Evolutionary conservation across 768 basidiomycete species (phyloP).

Genomic region (Suillus weaverae): DNA sequence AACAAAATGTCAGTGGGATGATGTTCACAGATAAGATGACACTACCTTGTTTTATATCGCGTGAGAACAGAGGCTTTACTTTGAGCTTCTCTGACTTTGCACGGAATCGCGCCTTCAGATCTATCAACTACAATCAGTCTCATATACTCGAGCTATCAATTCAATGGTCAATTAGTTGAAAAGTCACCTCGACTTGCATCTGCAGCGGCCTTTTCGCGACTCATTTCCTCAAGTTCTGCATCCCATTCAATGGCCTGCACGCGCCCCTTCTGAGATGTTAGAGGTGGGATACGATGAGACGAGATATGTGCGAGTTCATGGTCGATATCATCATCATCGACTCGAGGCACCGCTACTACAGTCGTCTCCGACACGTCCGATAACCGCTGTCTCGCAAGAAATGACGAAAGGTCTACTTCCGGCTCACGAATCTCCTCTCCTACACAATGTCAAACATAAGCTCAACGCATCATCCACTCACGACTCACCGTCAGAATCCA

Average conservation of each 20-base stretch:
- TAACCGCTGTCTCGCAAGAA: constrained; percentile 62
- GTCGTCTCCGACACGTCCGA: constrained; percentile 29
- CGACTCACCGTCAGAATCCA: constrained; percentile 66
- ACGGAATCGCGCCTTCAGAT: constrained; percentile 58
- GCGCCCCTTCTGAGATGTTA: constrained; percentile 60
- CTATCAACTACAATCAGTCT: constrained; percentile 34
- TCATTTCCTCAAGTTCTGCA: constrained; percentile 60
- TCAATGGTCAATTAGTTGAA: background rate
- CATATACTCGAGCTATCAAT: background rate
- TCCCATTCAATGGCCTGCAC: constrained; percentile 70
- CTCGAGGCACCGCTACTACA: constrained; percentile 24
- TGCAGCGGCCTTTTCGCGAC: constrained; percentile 67
- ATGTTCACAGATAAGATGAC: constrained; percentile 2
- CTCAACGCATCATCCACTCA: background rate
- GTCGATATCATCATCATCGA: constrained; percentile 55
- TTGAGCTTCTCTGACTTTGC: constrained; percentile 52
- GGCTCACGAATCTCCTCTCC: constrained; percentile 70
- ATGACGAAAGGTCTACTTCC: constrained; percentile 68
- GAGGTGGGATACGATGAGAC: constrained; percentile 20
- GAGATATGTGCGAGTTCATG: constrained; percentile 55
- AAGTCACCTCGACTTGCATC: constrained; percentile 72
- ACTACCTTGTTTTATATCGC: constrained; percentile 42
- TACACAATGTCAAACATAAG: constrained; percentile 20
- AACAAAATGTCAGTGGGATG: background rate
- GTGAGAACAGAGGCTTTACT: constrained; percentile 34